Evolutionary conservation across 2,329 filamentous ascomycete genomes (phyloP), one percentile per base, ranked within the genome.

Genomic region (Dendrostoma leiphaemia): DNA sequence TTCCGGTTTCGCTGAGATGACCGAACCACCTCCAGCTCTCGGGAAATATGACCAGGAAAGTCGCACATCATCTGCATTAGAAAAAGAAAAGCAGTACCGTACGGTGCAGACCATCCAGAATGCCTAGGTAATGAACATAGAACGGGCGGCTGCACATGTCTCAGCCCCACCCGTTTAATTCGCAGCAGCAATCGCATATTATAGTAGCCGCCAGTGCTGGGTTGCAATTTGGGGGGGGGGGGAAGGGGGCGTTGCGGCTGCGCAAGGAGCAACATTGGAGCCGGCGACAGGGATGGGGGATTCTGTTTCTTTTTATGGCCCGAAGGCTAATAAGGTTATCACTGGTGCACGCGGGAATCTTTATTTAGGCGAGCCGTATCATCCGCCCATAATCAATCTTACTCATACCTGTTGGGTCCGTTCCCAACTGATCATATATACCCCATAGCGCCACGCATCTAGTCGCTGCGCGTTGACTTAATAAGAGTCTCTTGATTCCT

Each of bases 281-380:
- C n/a, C 23, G 38, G 38, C n/a, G 23, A 41, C 23, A 46, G 29
- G 43, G 43, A 15, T 6, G 28, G 19, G 32, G 32, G 32, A 35
- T 35, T 35, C 17, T 35, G 43, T 34, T 46, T 17, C 28, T 32
- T 31, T 46, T 31, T 46, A 46, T 46, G 28, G 32, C 21, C 43
- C 17, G 19, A 46, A 13, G 23, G 43, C 43, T 32, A 32, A n/a
- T n/a, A n/a, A 23, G 43, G 8, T 21, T 26, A 32, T 28, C 23
- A 9, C 19, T 46, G 29, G 43, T n/a, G n/a, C 13, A 46, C 29
- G 48, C 24, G 52, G 48, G 48, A 49, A 34, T 56, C 44, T 56
- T 53, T 56, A 53, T 53, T 53, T 53, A 53, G 50, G 50, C 54
- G 50, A 47, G 43, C 46, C 50, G 50, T 56, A 50, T 47, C 41